Evolutionary conservation across 805 yeast genomes (phyloP).

Genomic region (Yarrowia divulgata): DNA sequence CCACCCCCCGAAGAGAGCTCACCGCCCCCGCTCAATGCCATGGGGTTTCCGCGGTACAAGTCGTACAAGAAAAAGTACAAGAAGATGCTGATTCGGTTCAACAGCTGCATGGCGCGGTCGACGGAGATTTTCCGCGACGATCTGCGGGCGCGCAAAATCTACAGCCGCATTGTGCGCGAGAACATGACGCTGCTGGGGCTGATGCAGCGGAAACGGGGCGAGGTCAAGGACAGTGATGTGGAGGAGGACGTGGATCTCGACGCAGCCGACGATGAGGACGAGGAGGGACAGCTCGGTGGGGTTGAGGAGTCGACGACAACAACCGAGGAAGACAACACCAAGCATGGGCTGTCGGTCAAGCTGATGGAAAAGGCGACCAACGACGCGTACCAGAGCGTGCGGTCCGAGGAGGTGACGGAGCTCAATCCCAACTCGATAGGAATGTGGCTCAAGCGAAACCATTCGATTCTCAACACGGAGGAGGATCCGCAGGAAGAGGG

Average conservation of each 20-base stretch:
- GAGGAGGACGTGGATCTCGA: slow-evolving; percentile 3
- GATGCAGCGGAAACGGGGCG: slow-evolving; percentile 5
- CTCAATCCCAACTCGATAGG: slow-evolving; percentile 37
- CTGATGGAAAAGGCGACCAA: slow-evolving; percentile 38
- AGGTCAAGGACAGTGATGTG: slow-evolving; percentile 15
- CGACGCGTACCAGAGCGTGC: slow-evolving; percentile 19
- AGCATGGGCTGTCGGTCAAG: slow-evolving; percentile 7
- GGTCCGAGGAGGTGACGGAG: slow-evolving; percentile 37
- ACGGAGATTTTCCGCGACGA: slow-evolving; percentile 34
- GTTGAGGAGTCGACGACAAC: no score
- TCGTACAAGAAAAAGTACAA: slow-evolving; percentile 40
- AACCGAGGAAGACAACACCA: background rate
- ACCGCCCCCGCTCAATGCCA: slow-evolving; percentile 28
- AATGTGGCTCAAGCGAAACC: slow-evolving; percentile 35
- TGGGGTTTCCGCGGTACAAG: slow-evolving; percentile 38
- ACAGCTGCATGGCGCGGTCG: slow-evolving; percentile 35
- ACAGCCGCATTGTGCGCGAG: slow-evolving; percentile 34
- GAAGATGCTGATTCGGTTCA: slow-evolving; percentile 40
- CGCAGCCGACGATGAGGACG: background rate
- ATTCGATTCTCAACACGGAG: slow-evolving; percentile 14
- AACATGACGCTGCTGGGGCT: slow-evolving; percentile 31
- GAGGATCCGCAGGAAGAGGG: slow-evolving; percentile 38
- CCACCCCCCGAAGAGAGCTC: background rate
- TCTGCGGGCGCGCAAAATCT: slow-evolving; percentile 29
- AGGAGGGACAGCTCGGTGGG: background rate